Evolutionary conservation across 768 basidiomycete species (phyloP).

Genomic region (Termitomyces sp.): DNA sequence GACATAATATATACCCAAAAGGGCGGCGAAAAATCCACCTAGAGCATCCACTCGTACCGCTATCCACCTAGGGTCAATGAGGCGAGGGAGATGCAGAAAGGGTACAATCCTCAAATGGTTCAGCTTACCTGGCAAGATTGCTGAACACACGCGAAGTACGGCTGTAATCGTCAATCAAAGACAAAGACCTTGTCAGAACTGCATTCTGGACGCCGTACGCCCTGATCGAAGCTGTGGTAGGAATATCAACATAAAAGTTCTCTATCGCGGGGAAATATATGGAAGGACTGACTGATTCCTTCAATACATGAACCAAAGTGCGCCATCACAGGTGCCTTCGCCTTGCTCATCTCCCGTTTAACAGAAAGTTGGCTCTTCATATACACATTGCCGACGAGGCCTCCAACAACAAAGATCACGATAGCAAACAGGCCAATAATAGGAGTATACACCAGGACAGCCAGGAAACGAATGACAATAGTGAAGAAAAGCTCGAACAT

Average conservation of each 20-base stretch:
- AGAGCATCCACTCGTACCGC: no score
- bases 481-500: slow-evolving; percentile 5
- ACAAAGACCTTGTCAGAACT: slow-evolving; percentile 36
- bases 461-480: slow-evolving; percentile 3
- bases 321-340: slow-evolving; percentile 23
- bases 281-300: slow-evolving; percentile 32
- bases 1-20: slow-evolving; percentile 48
- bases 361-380: slow-evolving; percentile 39
- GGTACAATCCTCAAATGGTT: no score
- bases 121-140: slow-evolving; percentile 17
- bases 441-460: slow-evolving; percentile 6
- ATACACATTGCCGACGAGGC: slow-evolving; percentile 34
- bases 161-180: slow-evolving; percentile 44
- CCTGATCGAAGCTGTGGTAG: slow-evolving; percentile 42
- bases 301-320: slow-evolving; percentile 48
- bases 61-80: no score
- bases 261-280: not conserved
- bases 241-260: not conserved
- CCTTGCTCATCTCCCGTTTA: slow-evolving; percentile 42
- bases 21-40: slow-evolving; percentile 18
- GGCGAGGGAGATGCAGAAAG: no score
- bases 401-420: slow-evolving; percentile 27
- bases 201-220: slow-evolving; percentile 55
- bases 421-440: slow-evolving; percentile 5
- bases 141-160: slow-evolving; percentile 40